A percentile compares a stretch with the other conserved stretches of the same genome.
Conservation (phyloP, 257 asterid species). For the Penstemon eatonii region DNA sequence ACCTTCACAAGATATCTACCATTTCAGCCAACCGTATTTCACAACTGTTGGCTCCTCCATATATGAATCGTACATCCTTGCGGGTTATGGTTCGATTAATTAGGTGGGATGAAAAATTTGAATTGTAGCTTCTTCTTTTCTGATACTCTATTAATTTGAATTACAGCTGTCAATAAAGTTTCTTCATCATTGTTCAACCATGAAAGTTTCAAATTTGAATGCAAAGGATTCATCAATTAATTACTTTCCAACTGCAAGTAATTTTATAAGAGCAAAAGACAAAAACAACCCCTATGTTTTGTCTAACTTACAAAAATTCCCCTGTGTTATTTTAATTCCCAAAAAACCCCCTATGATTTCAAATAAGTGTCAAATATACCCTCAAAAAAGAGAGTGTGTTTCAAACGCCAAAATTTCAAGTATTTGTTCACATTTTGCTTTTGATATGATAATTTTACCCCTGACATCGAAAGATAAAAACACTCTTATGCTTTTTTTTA, state of each 20-base stretch:
- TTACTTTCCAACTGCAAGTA: constrained; percentile 14
- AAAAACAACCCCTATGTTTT: too few species aligned
- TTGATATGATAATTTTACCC: too few species aligned
- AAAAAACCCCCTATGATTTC: too few species aligned
- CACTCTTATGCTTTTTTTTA: too few species aligned
- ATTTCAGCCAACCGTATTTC: constrained; percentile 24
- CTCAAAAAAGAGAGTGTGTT: too few species aligned
- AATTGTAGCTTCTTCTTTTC: background rate
- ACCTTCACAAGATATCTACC: constrained; percentile 31
- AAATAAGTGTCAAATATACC: too few species aligned
- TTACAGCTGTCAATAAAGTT: constrained; percentile 25
- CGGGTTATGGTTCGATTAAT: constrained; percentile 13
- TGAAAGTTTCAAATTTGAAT: constrained; percentile 30
- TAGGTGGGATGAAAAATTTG: constrained; percentile 27
- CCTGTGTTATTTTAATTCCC: too few species aligned
- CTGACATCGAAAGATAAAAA: too few species aligned
- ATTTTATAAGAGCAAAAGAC: background rate
- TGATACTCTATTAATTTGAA: background rate
- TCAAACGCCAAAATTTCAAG: too few species aligned
- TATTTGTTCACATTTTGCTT: too few species aligned
- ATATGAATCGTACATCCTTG: background rate
- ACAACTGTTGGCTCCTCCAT: constrained; percentile 16
- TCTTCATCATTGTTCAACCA: constrained; percentile 27
- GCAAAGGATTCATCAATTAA: background rate
- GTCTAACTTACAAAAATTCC: too few species aligned